Evolutionary conservation across 106 monocot species (phyloP).

Genomic region (Allium fistulosum): DNA sequence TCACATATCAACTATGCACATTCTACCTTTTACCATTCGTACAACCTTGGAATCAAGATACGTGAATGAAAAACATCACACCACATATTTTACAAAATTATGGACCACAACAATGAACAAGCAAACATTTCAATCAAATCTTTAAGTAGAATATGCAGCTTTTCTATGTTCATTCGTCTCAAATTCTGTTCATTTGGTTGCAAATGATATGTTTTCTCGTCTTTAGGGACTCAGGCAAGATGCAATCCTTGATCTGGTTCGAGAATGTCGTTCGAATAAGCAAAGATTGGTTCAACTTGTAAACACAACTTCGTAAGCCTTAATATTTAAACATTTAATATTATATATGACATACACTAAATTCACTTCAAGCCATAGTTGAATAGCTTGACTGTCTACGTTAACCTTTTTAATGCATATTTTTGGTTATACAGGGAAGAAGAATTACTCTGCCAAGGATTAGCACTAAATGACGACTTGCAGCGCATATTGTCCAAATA

Average conservation of each 20-base stretch:
- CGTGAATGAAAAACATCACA: too few relatives aligned
- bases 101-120: too few relatives aligned
- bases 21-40: too few relatives aligned
- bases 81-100: too few relatives aligned
- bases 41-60: too few relatives aligned
- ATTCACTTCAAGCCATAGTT: not conserved
- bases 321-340: not conserved
- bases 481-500: conserved; percentile 69
- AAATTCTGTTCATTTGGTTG: too few relatives aligned
- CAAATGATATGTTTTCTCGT: not conserved
- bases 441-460: conserved; percentile 58
- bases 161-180: too few relatives aligned
- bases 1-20: too few relatives aligned
- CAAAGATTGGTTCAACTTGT: conserved; percentile 87
- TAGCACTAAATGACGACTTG: conserved; percentile 90
- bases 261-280: conserved; percentile 71
- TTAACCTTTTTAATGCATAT: not conserved
- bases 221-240: conserved; percentile 76
- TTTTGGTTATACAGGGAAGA: conserved; percentile 44
- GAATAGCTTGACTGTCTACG: not conserved
- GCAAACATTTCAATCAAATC: too few relatives aligned
- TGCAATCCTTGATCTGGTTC: conserved; percentile 82
- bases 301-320: conserved; percentile 76
- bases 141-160: too few relatives aligned
- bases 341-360: not conserved